phyloP scores from a whole-genome alignment of 2,329 filamentous ascomycete species.

The Penicillium aurantiogriseum region DNA sequence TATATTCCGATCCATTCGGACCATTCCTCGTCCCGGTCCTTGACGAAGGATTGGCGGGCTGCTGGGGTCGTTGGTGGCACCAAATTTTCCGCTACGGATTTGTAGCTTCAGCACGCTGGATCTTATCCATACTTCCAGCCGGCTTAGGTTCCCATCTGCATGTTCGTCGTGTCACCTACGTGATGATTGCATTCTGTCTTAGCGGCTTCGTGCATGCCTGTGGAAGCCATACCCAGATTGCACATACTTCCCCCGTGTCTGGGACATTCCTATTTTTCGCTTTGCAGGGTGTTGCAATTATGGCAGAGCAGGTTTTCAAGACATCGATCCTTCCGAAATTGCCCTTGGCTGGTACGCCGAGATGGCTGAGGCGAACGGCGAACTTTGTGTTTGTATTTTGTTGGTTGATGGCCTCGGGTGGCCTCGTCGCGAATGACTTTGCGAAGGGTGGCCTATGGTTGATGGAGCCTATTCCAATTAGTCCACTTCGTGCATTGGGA shows the following conservation, averaged over 20 bases:
- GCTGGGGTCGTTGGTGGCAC: conserved; percentile 89
- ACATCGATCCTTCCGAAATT: conserved; percentile 35
- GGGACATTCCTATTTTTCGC: conserved; percentile 68
- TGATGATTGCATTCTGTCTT: conserved; percentile 34
- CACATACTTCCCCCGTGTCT: conserved; percentile 55
- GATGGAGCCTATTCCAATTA: conserved; percentile 77
- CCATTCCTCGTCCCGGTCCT: conserved; percentile 39
- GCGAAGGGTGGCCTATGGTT: conserved; percentile 72
- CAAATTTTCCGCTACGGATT: conserved; percentile 74
- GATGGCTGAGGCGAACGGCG: conserved; percentile 47
- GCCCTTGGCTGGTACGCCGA: conserved; percentile 43
- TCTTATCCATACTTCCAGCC: conserved; percentile 30
- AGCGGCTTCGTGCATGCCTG: conserved; percentile 61
- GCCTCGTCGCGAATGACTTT: conserved; percentile 73
- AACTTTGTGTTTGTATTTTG: conserved; percentile 63
- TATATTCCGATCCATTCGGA: conserved; percentile 61
- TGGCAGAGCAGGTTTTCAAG: conserved; percentile 54
- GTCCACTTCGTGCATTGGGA: conserved; percentile 64
- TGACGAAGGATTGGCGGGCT: conserved; percentile 71
- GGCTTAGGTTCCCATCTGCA: conserved; percentile 14
- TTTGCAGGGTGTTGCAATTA: conserved; percentile 64
- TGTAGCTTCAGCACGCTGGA: conserved; percentile 40
- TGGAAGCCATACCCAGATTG: conserved; percentile 67
- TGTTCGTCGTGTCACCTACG: conserved; percentile 24
- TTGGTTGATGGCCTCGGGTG: conserved; percentile 69